phyloP scores from a whole-genome alignment of 768 basidiomycete genomes.

The Boletus sp. region DNA sequence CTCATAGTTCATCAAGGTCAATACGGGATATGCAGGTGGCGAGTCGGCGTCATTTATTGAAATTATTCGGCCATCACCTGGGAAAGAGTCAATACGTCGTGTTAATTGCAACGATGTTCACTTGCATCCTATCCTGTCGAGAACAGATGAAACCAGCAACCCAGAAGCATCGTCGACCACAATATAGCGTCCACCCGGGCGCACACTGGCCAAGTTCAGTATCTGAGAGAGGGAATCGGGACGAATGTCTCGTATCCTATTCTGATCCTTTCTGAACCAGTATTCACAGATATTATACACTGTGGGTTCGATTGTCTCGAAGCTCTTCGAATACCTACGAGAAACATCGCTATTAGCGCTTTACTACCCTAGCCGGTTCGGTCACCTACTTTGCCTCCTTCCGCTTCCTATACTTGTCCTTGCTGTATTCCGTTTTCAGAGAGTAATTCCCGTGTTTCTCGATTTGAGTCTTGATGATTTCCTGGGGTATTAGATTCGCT shows the following conservation, averaged over 20 bases:
- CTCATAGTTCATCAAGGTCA: slow-evolving; percentile 84
- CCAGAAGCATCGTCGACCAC: slow-evolving; percentile 93
- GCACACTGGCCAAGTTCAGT: slow-evolving; percentile 75
- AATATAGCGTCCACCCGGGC: slow-evolving; percentile 83
- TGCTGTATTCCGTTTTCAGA: slow-evolving; percentile 96
- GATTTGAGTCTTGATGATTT: slow-evolving; percentile 94
- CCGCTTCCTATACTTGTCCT: slow-evolving; percentile 95
- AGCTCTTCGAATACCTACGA: slow-evolving; percentile 77
- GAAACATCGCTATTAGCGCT: not conserved
- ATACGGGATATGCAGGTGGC: slow-evolving; percentile 85
- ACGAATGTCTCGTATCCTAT: slow-evolving; percentile 78
- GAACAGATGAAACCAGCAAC: slow-evolving; percentile 74
- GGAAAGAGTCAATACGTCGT: not conserved
- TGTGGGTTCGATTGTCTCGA: slow-evolving; percentile 86
- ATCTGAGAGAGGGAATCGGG: slow-evolving; percentile 88
- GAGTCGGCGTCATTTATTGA: slow-evolving; percentile 88
- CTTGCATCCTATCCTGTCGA: slow-evolving; percentile 84
- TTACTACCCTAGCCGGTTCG: not conserved
- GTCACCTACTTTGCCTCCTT: slow-evolving; percentile 89
- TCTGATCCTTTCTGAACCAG: slow-evolving; percentile 83
- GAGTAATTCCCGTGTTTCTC: slow-evolving; percentile 89
- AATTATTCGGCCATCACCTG: slow-evolving; percentile 78
- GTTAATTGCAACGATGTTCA: not conserved
- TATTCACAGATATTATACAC: slow-evolving; percentile 84
- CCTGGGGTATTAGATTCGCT: slow-evolving; percentile 44